Base-by-base conservation (phyloP, 2,329 filamentous ascomycete species). In the Fusarium torreyae region DNA sequence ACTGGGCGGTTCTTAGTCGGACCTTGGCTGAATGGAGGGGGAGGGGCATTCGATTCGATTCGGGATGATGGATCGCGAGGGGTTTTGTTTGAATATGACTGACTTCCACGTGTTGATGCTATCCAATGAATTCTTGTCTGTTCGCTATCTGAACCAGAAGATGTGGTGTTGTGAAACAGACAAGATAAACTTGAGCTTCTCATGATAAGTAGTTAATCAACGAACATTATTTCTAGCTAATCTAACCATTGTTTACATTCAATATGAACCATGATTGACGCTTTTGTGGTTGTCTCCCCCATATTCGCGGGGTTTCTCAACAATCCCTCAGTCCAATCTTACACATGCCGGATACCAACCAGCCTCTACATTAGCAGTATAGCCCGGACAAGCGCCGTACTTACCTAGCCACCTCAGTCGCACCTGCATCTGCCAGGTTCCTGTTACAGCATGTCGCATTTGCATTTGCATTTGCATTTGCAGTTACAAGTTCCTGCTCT, bases 11-110 rank as follows among this genome's bases (percentile, higher is more conserved):
- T 65, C 40, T 33, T 55, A 60, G 53, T 65, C 40, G 40, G 60
- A 65, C 53, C 44, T 56, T 63, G 54, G 39, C 56, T 55, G 46
- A 51, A 66, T 68, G 63, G 68, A 70, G 70, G 67, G 68, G 68
- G 61, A 71, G 70, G 72, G 70, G 67, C 58, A 72, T 50, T 64
- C 43, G 38, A 50, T 44, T 44, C 26, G 45, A 51, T 59, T 50
- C 48, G 34, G 48, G 26, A 62, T 45, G 45, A 43, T 58, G 44
- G 20, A 44, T 48, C 20, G 44, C 50, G 68, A 71, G 65, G 68
- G 68, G 68, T 69, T 71, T 65, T 61, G 43, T 56, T 55, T 59
- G 28, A 18, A 22, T 22, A 49, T 57, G 55, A 42, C 46, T 50
- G 52, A 66, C 55, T 69, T 58, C 39, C 65, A 71, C 45, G 36